Base-by-base conservation (phyloP, 2,329 filamentous ascomycete species). In the Cercospora citrullina region DNA sequence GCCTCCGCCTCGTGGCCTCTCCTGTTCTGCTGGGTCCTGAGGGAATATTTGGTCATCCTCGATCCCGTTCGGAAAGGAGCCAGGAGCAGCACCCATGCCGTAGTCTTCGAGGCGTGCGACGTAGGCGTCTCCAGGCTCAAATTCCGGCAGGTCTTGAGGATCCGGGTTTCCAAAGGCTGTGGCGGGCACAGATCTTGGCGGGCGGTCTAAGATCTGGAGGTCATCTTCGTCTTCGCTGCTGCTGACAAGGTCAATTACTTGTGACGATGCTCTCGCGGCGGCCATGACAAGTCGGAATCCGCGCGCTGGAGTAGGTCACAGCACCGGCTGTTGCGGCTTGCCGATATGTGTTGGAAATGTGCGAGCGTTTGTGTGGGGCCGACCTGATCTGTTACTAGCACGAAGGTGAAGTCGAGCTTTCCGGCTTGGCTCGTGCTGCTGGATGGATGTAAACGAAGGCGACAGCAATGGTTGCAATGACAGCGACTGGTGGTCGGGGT, bases 221-320 rank as follows among this genome's bases (percentile, higher is more conserved):
- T 63, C 68, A 30, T 67, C 68, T 57, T 75, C 72, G 6, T 72
- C 69, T 16, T 71, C 67, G 39, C 74, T 72, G 67, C 69, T 71
- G 30, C 70, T 72, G 48, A 71, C 53, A 6, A 75, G 70, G 60
- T 75, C 72, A 63, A 75, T 72, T 36, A 75, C 66, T 16, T 68
- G 68, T 21, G 63, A 64, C 9, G 53, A 60, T 28, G 55, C n/a
- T 39, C 64, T 61, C 7, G 64, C 30, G 28, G 64, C 21, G 23
- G 64, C 64, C 64, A 60, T 65, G 30, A 28, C 36, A 30, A 14
- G 60, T 21, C 16, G 28, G 8, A 12, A 8, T 23, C n/a, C 9
- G 30, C 26, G 12, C 14, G 55, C 55, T 18, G 16, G 7, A 58
- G n/a, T 21, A 7, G 28, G 30, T 1, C 28, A 33, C 16, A 23